Base-by-base conservation (phyloP, 2,329 filamentous ascomycete genomes). In the Clonostachys chloroleuca region DNA sequence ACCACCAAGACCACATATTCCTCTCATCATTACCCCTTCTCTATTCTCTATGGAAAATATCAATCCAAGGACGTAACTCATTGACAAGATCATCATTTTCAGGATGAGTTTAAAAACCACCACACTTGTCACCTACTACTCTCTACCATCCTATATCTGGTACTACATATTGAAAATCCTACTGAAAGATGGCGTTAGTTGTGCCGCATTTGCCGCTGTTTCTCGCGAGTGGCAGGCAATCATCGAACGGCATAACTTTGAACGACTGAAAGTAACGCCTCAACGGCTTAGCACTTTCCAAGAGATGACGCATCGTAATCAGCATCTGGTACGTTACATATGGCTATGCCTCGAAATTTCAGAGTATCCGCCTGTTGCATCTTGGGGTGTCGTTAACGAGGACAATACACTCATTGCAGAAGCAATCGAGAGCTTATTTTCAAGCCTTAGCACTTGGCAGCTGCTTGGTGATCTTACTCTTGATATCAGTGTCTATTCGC, bases 401-500 rank as follows among this genome's bases (percentile, higher is more conserved):
- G 36, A 39, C 36, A 39, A 39, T 12, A 12, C 7, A 5, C 17
- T 39, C 14, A 14, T 39, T n/a, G 14, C 17, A 39, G 36, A 39
- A 5, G 36, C 36, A 39, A 39, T 39, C 17, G 7, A 39, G 36
- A n/a, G 7, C 14, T 33, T 68, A 34, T 61, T 68, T 44, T 54
- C 51, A 42, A 49, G 48, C 45, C 62, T 67, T 18, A 62, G 56
- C 56, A 36, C 40, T 51, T 67, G 59, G 62, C 56, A 65, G 50
- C 59, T 57, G 49, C 47, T 51, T n/a, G 49, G 60, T 45, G 53
- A 58, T 43, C 58, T 70, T 45, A 42, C 58, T 33, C 61, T 69
- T 39, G 67, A 69, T 55, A 62, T 68, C 34, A 67, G 62, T 48
- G 49, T 67, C 37, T 61, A 65, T 56, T 70, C 67, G 16, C 60